Conservation (phyloP, 2,329 filamentous ascomycete genomes). For the Dactylellina drechsleri region DNA sequence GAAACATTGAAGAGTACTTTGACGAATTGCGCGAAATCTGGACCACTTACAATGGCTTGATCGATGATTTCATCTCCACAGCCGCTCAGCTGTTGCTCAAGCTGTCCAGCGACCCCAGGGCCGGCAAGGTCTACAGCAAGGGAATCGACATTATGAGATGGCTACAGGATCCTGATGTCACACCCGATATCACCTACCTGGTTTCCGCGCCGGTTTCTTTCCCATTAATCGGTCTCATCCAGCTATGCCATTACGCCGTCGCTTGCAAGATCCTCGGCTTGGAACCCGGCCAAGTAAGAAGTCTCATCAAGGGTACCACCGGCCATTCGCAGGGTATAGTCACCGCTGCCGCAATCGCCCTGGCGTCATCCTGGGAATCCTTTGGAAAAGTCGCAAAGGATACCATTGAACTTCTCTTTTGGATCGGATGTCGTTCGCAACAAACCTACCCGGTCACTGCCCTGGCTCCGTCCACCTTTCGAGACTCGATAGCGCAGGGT, state of each 20-base stretch:
- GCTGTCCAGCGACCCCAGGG: slow-evolving; percentile 82
- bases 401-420: slow-evolving; percentile 93
- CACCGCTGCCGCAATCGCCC: slow-evolving; percentile 88
- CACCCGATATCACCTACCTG: slow-evolving; percentile 92
- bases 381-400: slow-evolving; percentile 82
- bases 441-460: slow-evolving; percentile 97
- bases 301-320: slow-evolving; percentile 85
- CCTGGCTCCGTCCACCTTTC: slow-evolving; percentile 85
- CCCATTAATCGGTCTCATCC: slow-evolving; percentile 93
- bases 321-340: slow-evolving; percentile 97
- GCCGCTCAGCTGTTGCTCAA: slow-evolving; percentile 88
- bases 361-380: slow-evolving; percentile 90
- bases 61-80: slow-evolving; percentile 82
- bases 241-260: slow-evolving; percentile 93
- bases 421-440: slow-evolving; percentile 96
- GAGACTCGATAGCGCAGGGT: slow-evolving; percentile 91
- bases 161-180: slow-evolving; percentile 87
- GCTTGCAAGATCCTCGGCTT: slow-evolving; percentile 91
- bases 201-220: slow-evolving; percentile 95
- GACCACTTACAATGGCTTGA: slow-evolving; percentile 88
- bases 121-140: slow-evolving; percentile 95
- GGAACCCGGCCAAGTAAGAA: slow-evolving; percentile 86
- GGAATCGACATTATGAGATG: slow-evolving; percentile 95
- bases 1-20: slow-evolving; percentile 99
- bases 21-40: slow-evolving; percentile 94